Evolutionary conservation across 108 stramenopile genomes (phyloP).

Genomic region (Chaetoceros muelleri): DNA sequence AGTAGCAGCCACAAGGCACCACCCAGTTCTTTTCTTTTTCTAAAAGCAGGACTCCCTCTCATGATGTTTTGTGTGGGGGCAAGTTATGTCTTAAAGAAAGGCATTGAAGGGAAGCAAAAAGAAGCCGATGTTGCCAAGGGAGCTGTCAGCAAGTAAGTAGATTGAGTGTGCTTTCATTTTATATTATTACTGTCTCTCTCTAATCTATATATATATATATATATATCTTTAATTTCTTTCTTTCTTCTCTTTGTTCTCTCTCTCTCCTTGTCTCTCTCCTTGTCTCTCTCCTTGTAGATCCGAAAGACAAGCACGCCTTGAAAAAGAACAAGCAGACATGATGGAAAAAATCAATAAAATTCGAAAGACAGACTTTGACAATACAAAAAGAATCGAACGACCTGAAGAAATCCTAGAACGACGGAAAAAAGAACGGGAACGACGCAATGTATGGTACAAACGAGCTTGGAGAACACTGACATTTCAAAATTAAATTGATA

Average conservation of each 20-base stretch:
- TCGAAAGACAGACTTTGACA: conserved; percentile 63
- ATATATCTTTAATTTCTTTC: conserved; percentile 3
- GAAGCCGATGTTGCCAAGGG: conserved; percentile 74
- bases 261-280: background rate
- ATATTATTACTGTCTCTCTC: background rate
- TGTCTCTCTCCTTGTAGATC: conserved; percentile 17
- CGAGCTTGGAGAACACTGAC: conserved; percentile 38
- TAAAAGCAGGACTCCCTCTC: conserved; percentile 70
- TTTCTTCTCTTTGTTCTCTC: background rate
- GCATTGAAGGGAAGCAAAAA: conserved; percentile 72
- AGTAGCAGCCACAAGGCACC: background rate
- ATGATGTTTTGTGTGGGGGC: conserved; percentile 71
- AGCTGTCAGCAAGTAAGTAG: conserved; percentile 46
- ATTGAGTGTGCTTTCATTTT: background rate
- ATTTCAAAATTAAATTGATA: conserved; percentile 6
- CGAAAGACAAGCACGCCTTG: conserved; percentile 65
- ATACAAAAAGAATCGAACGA: conserved; percentile 80
- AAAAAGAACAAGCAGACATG: conserved; percentile 78
- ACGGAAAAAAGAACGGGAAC: conserved; percentile 64
- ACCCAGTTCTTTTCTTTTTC: conserved; percentile 14
- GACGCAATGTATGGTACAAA: conserved; percentile 68
- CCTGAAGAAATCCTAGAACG: conserved; percentile 74
- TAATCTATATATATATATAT: background rate
- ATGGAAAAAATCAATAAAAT: conserved; percentile 75
- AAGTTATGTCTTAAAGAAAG: conserved; percentile 64